phyloP scores from a whole-genome alignment of 2,329 filamentous ascomycete species.

The Exophiala xenobiotica region DNA sequence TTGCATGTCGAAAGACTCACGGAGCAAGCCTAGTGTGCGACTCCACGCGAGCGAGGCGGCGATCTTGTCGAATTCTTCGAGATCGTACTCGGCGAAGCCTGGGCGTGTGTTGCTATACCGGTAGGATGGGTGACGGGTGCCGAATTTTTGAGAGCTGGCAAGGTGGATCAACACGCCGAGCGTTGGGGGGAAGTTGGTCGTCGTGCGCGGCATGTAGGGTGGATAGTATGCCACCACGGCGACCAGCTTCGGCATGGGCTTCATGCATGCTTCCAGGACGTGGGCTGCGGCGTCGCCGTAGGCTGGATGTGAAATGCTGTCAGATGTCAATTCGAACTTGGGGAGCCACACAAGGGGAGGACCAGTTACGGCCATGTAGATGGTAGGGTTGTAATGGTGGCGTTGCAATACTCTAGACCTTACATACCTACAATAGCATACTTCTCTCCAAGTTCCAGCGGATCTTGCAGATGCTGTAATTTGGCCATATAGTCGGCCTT shows the following conservation, averaged over 20 bases:
- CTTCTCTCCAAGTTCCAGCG: slow-evolving; percentile 57
- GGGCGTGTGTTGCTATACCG: slow-evolving; percentile 57
- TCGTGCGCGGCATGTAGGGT: slow-evolving; percentile 53
- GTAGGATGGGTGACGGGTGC: slow-evolving; percentile 40
- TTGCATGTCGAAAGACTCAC: slow-evolving; percentile 57
- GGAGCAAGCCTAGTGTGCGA: slow-evolving; percentile 60
- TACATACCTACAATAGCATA: slow-evolving; percentile 62
- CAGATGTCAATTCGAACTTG: too few relatives aligned
- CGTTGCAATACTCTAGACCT: not conserved
- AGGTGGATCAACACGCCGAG: slow-evolving; percentile 59
- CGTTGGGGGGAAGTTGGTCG: slow-evolving; percentile 37
- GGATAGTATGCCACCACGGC: slow-evolving; percentile 66
- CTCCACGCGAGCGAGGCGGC: slow-evolving; percentile 67
- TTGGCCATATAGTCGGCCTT: slow-evolving; percentile 53
- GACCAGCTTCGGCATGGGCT: slow-evolving; percentile 57
- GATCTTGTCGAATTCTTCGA: slow-evolving; percentile 66
- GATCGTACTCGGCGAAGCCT: slow-evolving; percentile 70
- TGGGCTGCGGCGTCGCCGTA: slow-evolving; percentile 62
- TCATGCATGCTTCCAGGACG: slow-evolving; percentile 58
- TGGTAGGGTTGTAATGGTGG: too few relatives aligned
- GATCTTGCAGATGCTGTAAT: slow-evolving; percentile 53
- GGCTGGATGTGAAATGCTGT: too few relatives aligned
- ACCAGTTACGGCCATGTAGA: too few relatives aligned
- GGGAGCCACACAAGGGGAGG: too few relatives aligned
- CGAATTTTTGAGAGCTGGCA: slow-evolving; percentile 44